Base-by-base conservation (phyloP, 2,329 filamentous ascomycete genomes). In the Plectosphaerella cucumerina region DNA sequence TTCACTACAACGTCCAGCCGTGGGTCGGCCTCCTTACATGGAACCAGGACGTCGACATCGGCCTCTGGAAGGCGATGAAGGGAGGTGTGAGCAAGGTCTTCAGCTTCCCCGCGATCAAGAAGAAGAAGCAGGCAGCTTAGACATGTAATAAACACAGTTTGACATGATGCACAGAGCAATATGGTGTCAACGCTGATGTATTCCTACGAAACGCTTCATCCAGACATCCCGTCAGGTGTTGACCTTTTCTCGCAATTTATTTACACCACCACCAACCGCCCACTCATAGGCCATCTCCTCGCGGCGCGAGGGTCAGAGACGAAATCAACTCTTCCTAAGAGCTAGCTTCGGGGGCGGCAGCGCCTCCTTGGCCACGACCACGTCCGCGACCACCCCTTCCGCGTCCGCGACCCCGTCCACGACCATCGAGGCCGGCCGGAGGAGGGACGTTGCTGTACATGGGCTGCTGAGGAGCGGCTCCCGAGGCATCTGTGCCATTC, bases 1-100 rank as follows among this genome's bases (percentile, higher is more conserved):
- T 97, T 49, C 87, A 94, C 65, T 99, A 96, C 84, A 97, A 97
- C 71, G 88, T 97, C 53, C 94, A 99, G 76, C 94, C 94, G 31
- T 97, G 93, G 90, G 90, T 99, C 11, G 94, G 94, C 14, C 71
- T 87, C 48, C 70, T 97, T 67, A 87, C 87, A 41, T 99, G 94
- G 94, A 86, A 87, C 62, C 76, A 83, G 56, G 68, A 76, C 56
- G 59, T 65, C 41, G 75, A 81, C 57, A 68, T 81, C 50, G 81
- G 81, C 10, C 66, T 72, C 47, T 92, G 89, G 89, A 78, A 84
- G 71, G 76, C 73, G 49, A 62, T 91, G 54, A 73, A 76, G 59
- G 84, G 81, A 5, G 87, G 86, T n/a, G 64, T 78, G 57, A 89
- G 84, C 63, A 75, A 82, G 58, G 65, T 64, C 23, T 91, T 92